Conservation (phyloP, 306 rosid genomes). For the Gillenia trifoliata region DNA sequence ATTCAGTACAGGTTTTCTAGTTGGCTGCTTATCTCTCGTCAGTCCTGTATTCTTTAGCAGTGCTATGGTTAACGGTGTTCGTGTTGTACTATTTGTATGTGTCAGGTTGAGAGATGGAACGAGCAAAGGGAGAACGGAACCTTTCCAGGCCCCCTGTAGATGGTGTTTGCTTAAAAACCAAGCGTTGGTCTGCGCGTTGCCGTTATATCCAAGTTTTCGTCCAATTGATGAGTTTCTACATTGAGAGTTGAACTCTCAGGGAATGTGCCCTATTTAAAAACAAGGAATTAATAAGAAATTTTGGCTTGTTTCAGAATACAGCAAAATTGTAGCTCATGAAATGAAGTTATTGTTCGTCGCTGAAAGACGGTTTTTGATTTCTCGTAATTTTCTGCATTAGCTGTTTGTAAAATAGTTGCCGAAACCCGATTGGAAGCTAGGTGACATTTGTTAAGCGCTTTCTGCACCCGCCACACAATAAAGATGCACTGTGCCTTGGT, state of each 20-base stretch:
- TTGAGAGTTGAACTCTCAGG: slow-evolving; percentile 40
- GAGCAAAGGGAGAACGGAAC: slow-evolving; percentile 97
- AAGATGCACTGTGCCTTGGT: background rate
- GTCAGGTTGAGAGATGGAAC: slow-evolving; percentile 90
- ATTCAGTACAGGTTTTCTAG: background rate
- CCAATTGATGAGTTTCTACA: slow-evolving; percentile 22
- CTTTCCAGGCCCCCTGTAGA: slow-evolving; percentile 94
- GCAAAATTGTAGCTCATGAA: slow-evolving; percentile 27
- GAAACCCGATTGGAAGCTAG: background rate
- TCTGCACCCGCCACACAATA: background rate
- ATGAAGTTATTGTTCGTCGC: slow-evolving; percentile 7
- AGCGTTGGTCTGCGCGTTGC: slow-evolving; percentile 22
- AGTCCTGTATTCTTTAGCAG: background rate
- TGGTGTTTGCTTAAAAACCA: slow-evolving; percentile 19
- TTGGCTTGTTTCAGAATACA: slow-evolving; percentile 38
- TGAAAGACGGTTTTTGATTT: background rate
- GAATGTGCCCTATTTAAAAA: slow-evolving; percentile 31
- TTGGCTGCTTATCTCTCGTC: background rate
- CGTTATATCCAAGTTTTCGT: slow-evolving; percentile 25
- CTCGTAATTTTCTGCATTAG: background rate
- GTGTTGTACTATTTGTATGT: slow-evolving; percentile 5
- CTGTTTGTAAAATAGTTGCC: background rate
- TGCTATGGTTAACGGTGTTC: background rate
- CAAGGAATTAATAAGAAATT: slow-evolving; percentile 72
- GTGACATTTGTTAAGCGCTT: background rate